Percentiles rank a stretch among this genome's conserved stretches.
Evolutionary conservation across 495 filamentous ascomycete genomes (phyloP).

Genomic region (Aspergillus incahuasiensis): DNA sequence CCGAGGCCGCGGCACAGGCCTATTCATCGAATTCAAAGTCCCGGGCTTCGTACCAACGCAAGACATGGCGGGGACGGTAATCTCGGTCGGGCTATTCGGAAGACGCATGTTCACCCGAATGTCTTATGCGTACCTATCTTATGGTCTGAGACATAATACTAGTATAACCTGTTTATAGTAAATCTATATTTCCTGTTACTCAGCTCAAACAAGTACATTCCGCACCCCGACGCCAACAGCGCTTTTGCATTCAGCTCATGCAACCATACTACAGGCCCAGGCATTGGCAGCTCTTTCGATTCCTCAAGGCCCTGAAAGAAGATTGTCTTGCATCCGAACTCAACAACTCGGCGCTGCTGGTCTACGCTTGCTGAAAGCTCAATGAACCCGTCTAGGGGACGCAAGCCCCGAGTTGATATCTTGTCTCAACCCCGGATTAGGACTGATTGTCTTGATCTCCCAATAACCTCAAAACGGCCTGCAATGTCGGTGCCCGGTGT

Average conservation of each 20-base stretch:
- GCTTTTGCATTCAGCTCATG: constrained; percentile 33
- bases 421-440: constrained; percentile 56
- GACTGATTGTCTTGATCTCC: constrained; percentile 41
- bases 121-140: no score
- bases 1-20: no score
- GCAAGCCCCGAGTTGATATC: constrained; percentile 43
- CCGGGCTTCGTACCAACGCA: no score
- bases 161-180: no score
- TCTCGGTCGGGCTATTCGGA: no score
- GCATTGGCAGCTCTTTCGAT: constrained; percentile 37
- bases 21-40: no score
- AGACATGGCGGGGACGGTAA: no score
- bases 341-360: constrained; percentile 41
- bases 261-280: constrained; percentile 41
- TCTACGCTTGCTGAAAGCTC: constrained; percentile 52
- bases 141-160: no score
- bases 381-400: constrained; percentile 56
- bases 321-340: constrained; percentile 55
- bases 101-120: no score
- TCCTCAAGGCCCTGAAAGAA: constrained; percentile 46
- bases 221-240: constrained; percentile 9
- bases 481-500: constrained; percentile 52
- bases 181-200: no score
- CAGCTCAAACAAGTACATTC: background rate
- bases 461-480: constrained; percentile 61